A percentile compares a stretch with the other conserved stretches of the same genome.
Conservation (phyloP, 768 basidiomycete species). For the Polyporus arcularius region DNA sequence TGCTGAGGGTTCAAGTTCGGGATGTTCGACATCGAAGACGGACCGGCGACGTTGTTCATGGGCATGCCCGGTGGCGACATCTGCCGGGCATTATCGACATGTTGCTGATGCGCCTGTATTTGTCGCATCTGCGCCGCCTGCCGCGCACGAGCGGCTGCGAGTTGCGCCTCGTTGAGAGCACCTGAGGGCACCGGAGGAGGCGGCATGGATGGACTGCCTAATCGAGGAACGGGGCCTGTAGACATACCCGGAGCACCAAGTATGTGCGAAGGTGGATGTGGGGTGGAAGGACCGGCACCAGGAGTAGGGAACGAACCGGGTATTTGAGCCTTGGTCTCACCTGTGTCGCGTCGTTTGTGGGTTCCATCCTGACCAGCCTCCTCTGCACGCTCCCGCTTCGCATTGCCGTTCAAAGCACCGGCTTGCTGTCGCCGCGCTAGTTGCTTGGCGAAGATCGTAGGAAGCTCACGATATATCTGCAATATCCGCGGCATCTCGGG, state of each 20-base stretch:
- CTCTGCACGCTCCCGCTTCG: constrained; percentile 67
- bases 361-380: constrained; percentile 43
- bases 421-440: constrained; percentile 28
- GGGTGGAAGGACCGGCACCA: constrained; percentile 15
- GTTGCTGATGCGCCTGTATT: constrained; percentile 23
- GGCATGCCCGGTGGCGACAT: constrained; percentile 22
- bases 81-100: constrained; percentile 20
- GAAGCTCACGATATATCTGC: constrained; percentile 63
- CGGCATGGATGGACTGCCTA: constrained; percentile 29
- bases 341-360: constrained; percentile 70
- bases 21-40: constrained; percentile 13
- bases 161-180: constrained; percentile 30
- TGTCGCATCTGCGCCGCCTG: constrained; percentile 38
- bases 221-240: constrained; percentile 8
- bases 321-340: constrained; percentile 52
- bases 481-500: constrained; percentile 59
- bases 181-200: constrained; percentile 35
- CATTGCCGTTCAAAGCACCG: constrained; percentile 22
- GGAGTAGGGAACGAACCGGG: constrained; percentile 28
- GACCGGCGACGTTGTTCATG: constrained; percentile 15
- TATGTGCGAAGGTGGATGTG: constrained; percentile 18
- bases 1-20: constrained; percentile 16
- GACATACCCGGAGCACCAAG: constrained; percentile 8
- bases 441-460: constrained; percentile 58
- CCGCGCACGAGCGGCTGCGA: constrained; percentile 28